These are phyloP conservation scores for Chaetomiaceae sp. DNA, from an alignment of 2,329 filamentous ascomycete species.

Conservation along the genomic window DNA sequence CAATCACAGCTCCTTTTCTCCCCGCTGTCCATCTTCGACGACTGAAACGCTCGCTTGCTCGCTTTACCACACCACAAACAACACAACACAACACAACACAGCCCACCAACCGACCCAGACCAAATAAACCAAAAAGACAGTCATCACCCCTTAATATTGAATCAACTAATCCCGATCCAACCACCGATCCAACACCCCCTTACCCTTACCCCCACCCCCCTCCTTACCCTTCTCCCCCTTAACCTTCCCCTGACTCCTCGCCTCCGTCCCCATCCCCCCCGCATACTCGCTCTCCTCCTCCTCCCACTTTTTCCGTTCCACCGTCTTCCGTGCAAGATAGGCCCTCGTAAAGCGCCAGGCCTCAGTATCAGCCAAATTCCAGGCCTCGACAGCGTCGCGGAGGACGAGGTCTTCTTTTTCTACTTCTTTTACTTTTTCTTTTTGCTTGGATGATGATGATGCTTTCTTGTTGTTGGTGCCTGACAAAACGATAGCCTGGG, in stretches of 20 bases:
- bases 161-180: constrained; percentile 16
- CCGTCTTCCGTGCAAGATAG: constrained; percentile 56
- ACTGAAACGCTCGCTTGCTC: no score
- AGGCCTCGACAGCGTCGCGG: constrained; percentile 57
- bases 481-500: constrained; percentile 41
- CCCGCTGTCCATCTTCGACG: no score
- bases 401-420: constrained; percentile 39
- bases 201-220: neutral
- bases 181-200: constrained; percentile 6
- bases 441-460: no score
- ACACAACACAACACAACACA: no score
- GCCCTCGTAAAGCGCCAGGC: constrained; percentile 72
- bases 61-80: no score
- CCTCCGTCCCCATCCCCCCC: constrained; percentile 50
- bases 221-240: neutral
- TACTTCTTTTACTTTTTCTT: constrained; percentile 15
- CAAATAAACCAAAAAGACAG: no score
- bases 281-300: constrained; percentile 62
- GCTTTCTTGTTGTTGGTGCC: constrained; percentile 21
- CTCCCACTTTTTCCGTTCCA: constrained; percentile 66
- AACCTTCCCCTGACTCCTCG: constrained; percentile 33
- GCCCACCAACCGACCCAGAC: no score
- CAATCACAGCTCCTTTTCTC: no score
- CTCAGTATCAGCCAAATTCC: constrained; percentile 70
- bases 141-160: no score